phyloP scores from a whole-genome alignment of 1,139 yeast species.

The Candida neerlandica region DNA sequence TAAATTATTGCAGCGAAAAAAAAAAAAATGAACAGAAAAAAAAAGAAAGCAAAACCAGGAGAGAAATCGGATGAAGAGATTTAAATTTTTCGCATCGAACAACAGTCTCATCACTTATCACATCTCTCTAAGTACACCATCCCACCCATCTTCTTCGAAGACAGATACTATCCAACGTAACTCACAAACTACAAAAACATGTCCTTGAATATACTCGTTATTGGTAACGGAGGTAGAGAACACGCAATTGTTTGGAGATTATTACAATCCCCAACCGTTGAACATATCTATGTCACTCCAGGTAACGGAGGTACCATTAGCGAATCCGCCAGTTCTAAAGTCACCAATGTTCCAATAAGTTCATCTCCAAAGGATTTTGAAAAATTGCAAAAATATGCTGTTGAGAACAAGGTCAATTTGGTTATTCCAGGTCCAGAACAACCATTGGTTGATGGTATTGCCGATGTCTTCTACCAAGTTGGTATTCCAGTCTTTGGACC shows the following conservation, averaged over 20 bases:
- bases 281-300: conserved; percentile 85
- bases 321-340: conserved; percentile 50
- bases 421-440: conserved; percentile 99
- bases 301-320: conserved; percentile 93
- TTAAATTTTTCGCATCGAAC: conserved; percentile 1
- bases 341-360: conserved; percentile 68
- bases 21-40: too few relatives aligned
- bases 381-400: conserved; percentile 67
- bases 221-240: conserved; percentile 99
- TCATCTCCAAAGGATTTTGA: conserved; percentile 60
- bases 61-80: neutral
- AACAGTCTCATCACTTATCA: conserved; percentile 3
- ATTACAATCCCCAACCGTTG: conserved; percentile 73
- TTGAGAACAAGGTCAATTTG: conserved; percentile 63
- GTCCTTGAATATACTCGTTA: conserved; percentile 68
- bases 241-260: conserved; percentile 96
- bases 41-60: too few relatives aligned
- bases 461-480: conserved; percentile 65
- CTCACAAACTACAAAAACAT: conserved; percentile 9
- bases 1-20: too few relatives aligned
- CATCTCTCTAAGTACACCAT: neutral
- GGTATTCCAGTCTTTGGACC: conserved; percentile 99
- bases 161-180: neutral
- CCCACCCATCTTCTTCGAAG: neutral
- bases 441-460: conserved; percentile 93